Evolutionary conservation across 2,329 filamentous ascomycete species (phyloP).

Genomic region (Coniella vitis): DNA sequence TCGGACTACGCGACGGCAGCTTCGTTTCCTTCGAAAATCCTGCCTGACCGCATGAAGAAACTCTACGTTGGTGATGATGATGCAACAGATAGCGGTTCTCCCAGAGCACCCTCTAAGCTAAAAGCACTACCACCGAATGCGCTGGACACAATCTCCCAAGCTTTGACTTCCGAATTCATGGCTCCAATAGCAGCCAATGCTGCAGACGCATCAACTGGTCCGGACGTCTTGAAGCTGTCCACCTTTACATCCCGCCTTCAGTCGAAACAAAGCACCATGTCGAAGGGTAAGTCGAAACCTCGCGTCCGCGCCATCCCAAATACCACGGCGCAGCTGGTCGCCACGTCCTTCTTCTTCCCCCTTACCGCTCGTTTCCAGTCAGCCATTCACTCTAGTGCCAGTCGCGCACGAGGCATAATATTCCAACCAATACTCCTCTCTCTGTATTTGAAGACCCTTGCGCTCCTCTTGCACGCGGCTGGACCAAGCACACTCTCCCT

Average conservation of each 20-base stretch:
- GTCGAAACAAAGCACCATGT: constrained; percentile 43
- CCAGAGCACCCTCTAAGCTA: constrained; percentile 30
- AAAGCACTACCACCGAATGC: constrained; percentile 49
- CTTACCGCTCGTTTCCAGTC: constrained; percentile 75
- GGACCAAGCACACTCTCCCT: constrained; percentile 73
- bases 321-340: constrained; percentile 69
- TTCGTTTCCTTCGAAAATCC: constrained; percentile 72
- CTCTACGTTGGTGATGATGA: constrained; percentile 49
- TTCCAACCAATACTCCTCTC: constrained; percentile 70
- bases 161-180: constrained; percentile 66
- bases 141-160: constrained; percentile 61
- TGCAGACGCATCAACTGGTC: constrained; percentile 72
- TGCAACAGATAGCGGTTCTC: constrained; percentile 19
- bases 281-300: constrained; percentile 27
- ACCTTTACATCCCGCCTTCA: constrained; percentile 78
- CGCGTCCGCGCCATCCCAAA: constrained; percentile 60
- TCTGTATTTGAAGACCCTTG: constrained; percentile 79
- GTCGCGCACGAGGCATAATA: constrained; percentile 50
- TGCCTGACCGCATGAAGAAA: constrained; percentile 67
- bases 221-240: constrained; percentile 78
- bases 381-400: constrained; percentile 37
- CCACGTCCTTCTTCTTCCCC: constrained; percentile 77
- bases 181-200: constrained; percentile 75
- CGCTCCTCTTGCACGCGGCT: constrained; percentile 73
- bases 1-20: constrained; percentile 43